Percentiles rank a stretch among this genome's conserved stretches.
phyloP scores from a whole-genome alignment of 176 grass and related monocot species.

The Oryza glaberrima region DNA sequence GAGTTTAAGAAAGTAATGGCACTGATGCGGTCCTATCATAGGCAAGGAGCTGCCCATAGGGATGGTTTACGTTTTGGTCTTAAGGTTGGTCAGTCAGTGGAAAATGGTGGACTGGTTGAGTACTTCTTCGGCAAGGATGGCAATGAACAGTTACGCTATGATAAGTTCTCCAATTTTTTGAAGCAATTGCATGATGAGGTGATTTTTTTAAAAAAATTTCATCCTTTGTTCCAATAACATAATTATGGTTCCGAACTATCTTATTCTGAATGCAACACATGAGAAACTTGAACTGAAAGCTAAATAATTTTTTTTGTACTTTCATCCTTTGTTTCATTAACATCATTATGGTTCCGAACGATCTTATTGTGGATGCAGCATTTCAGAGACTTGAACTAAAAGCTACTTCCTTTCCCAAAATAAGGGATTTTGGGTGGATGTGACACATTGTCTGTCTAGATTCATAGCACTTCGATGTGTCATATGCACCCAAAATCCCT shows the following conservation, averaged over 20 bases:
- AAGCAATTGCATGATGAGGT: constrained; percentile 90
- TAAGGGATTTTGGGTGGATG: too few species aligned
- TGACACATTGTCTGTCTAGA: too few species aligned
- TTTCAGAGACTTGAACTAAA: neutral
- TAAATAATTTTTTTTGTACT: constrained; percentile 3
- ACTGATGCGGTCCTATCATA: constrained; percentile 85
- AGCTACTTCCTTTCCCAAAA: neutral
- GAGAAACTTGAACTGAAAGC: neutral
- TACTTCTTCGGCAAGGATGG: constrained; percentile 97
- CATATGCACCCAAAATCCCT: too few species aligned
- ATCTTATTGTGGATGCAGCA: constrained; percentile 2
- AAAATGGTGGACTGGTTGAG: constrained; percentile 83
- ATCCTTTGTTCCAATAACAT: constrained; percentile 10
- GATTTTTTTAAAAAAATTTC: constrained; percentile 4
- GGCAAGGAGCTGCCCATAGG: constrained; percentile 85
- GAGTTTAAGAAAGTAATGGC: constrained; percentile 99
- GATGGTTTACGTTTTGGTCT: constrained; percentile 83
- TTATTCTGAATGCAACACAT: constrained; percentile 10
- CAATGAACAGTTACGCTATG: constrained; percentile 65
- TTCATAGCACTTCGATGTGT: too few species aligned
- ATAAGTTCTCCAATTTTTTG: constrained; percentile 88
- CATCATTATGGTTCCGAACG: neutral
- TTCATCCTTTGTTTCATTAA: constrained; percentile 12
- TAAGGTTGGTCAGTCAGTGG: constrained; percentile 64
- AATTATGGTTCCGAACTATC: neutral